Conservation (phyloP, 805 yeast genomes). For the Candida ipomoeae region DNA sequence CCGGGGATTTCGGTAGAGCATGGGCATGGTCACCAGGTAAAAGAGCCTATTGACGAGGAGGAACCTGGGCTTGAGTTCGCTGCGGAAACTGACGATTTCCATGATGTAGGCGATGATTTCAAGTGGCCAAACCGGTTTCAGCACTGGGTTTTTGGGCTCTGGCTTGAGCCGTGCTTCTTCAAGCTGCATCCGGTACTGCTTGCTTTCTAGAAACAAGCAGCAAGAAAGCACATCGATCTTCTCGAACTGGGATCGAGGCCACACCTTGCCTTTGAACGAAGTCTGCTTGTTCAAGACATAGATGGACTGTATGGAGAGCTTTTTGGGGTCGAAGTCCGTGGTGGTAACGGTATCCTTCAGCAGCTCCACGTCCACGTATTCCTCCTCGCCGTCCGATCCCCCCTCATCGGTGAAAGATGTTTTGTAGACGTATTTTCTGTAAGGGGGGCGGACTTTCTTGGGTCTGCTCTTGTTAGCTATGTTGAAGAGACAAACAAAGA, state of each 20-base stretch:
- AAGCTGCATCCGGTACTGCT: conserved; percentile 18
- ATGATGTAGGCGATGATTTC: conserved; percentile 33
- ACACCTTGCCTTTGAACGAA: conserved; percentile 24
- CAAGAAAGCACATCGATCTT: conserved; percentile 45
- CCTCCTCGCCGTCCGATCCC: conserved; percentile 15
- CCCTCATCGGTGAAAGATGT: conserved; percentile 26
- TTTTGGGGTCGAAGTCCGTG: conserved; percentile 16
- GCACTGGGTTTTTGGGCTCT: conserved; percentile 12
- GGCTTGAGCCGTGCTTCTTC: conserved; percentile 5
- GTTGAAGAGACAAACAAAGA: conserved; percentile 3
- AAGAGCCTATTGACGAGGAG: conserved; percentile 60
- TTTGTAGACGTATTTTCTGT: conserved; percentile 65
- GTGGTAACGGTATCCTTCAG: no score
- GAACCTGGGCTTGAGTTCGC: conserved; percentile 42
- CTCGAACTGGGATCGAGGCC: conserved; percentile 51
- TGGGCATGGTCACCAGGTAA: conserved; percentile 57
- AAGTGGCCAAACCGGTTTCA: conserved; percentile 28
- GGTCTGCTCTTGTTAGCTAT: conserved; percentile 91
- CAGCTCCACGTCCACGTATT: no score
- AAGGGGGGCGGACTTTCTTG: conserved; percentile 75
- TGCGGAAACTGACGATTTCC: conserved; percentile 25
- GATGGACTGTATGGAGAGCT: conserved; percentile 27
- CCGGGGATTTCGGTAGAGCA: conserved; percentile 60
- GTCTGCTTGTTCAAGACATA: conserved; percentile 30
- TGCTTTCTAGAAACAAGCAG: conserved; percentile 26